These are phyloP conservation scores for Magnolia kwangsiensis DNA, from an alignment of 164 flowering plant species.

Conservation along the genomic window DNA sequence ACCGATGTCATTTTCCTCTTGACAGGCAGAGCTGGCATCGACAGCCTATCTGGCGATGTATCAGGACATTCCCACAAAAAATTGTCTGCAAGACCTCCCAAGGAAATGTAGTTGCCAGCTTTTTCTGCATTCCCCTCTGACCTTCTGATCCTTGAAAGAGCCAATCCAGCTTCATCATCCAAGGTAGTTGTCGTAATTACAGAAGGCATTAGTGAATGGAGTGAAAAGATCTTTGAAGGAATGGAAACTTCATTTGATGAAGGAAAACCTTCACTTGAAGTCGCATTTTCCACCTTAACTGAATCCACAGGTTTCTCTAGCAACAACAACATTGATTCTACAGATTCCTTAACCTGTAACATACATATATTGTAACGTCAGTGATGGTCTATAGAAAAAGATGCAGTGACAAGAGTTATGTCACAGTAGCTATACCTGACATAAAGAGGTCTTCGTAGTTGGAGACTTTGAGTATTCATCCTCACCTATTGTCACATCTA, in stretches of 20 bases:
- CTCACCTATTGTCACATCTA: conserved; percentile 33
- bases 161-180: conserved; percentile 18
- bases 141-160: conserved; percentile 17
- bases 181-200: conserved; percentile 5
- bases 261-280: conserved; percentile 16
- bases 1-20: conserved; percentile 70
- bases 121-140: conserved; percentile 34
- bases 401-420: neutral
- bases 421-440: conserved; percentile 36
- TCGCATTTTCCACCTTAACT: conserved; percentile 32
- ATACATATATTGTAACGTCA: conserved; percentile 9
- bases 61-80: conserved; percentile 99
- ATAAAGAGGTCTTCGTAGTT: conserved; percentile 21
- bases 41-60: conserved; percentile 62
- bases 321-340: conserved; percentile 43
- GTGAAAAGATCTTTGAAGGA: conserved; percentile 32
- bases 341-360: conserved; percentile 49
- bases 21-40: conserved; percentile 39
- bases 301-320: conserved; percentile 45
- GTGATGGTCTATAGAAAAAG: neutral
- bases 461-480: conserved; percentile 26
- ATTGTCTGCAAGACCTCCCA: conserved; percentile 55
- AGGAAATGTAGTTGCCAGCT: conserved; percentile 29
- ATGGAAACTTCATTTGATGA: conserved; percentile 20
- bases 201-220: conserved; percentile 23